A percentile compares a stretch with the other conserved stretches of the same genome.
These are phyloP conservation scores for Amaranthus hypochondriacus DNA, from an alignment of 148 eudicot species.

Conservation along the genomic window DNA sequence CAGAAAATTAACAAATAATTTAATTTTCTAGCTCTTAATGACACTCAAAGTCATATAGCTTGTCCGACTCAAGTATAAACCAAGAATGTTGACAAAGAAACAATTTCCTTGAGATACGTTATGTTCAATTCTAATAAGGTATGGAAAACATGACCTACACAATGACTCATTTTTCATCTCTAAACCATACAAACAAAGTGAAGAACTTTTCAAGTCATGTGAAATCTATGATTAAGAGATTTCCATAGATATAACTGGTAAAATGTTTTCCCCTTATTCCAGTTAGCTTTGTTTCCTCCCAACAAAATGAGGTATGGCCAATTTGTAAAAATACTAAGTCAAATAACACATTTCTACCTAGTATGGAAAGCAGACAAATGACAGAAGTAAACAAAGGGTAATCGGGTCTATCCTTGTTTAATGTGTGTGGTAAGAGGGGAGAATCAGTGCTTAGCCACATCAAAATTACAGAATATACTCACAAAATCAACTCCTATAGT, in stretches of 20 bases:
- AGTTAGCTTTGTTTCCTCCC: too few species aligned
- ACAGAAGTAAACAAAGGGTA: background rate
- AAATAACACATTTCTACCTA: too few species aligned
- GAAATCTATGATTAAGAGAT: background rate
- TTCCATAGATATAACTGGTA: background rate
- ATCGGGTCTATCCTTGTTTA: background rate
- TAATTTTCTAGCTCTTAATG: background rate
- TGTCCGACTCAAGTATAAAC: background rate
- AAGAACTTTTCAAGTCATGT: background rate
- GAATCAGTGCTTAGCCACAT: background rate
- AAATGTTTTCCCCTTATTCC: background rate
- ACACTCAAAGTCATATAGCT: background rate
- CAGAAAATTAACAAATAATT: background rate
- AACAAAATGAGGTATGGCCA: too few species aligned
- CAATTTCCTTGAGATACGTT: too few species aligned
- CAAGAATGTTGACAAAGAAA: background rate
- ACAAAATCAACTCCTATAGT: constrained; percentile 47
- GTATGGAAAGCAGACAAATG: too few species aligned
- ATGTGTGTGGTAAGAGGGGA: background rate
- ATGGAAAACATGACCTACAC: background rate
- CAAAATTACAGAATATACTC: constrained; percentile 20
- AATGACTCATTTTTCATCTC: background rate
- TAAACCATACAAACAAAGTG: background rate
- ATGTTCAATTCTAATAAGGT: background rate
- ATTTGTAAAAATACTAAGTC: too few species aligned